Evolutionary conservation across 2,329 filamentous ascomycete species (phyloP), one percentile per base, ranked within the genome.

Genomic region (Cryoendolithus antarcticus): DNA sequence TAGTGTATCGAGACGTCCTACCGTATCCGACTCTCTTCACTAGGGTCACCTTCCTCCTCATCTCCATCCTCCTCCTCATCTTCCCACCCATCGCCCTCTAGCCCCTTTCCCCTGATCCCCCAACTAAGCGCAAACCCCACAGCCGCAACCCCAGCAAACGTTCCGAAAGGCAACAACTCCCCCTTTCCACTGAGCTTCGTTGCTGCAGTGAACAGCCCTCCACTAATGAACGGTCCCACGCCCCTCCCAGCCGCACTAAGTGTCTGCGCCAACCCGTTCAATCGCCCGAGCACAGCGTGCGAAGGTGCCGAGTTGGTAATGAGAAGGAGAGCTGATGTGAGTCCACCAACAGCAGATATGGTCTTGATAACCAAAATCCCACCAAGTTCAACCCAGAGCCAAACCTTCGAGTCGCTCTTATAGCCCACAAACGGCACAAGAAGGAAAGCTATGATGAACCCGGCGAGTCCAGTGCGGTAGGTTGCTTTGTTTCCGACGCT

Each of bases 251-350:
- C 85, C 0, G 91, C 91, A 0, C 86, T 93, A 0, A 98, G 75
- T 0, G 86, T 94, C 61, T 98, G 91, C 0, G 91, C 91, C 27
- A 96, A 73, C 7, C 91, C 91, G 54, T 98, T 95, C 19, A 98
- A 70, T 0, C 85, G 86, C 3, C 91, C 91, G 0, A 98, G 72
- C 1, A 84, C 86, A 4, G 82, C 78, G 58, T 89, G 75, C 6
- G 88, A 86, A 0, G 86, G 84, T 0, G 86, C 85, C 1, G 84
- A 93, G 53, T 98, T 98, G 30, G 86, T 96, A 48, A 98, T 88
- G 59, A 98, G 63, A 10, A 93, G 69, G 62, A 96, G 75, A 3
- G 89, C 86, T 56, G 86, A 91, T 2, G 88, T 93, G 43, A 98
- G 60, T 0, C 89, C 89, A 6, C 86, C 86, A 0, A 98, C 86